A percentile compares a stretch with the other conserved stretches of the same genome.
Conservation (phyloP, 2,329 filamentous ascomycete genomes). For the Cladophialophora carrionii region DNA sequence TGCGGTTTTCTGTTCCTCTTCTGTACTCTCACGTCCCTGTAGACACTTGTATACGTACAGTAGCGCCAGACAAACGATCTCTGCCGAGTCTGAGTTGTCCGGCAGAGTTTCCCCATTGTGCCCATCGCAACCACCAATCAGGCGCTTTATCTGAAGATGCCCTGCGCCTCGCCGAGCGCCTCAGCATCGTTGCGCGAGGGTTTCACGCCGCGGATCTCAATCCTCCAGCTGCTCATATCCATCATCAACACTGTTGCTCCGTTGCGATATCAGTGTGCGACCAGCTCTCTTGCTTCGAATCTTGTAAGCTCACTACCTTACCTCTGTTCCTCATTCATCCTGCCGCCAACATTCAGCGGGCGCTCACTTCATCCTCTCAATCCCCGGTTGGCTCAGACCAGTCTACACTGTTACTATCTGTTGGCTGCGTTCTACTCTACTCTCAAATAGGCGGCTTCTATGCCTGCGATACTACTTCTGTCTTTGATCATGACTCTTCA, state of each 20-base stretch:
- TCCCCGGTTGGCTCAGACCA: slow-evolving; percentile 16
- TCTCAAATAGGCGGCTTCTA: slow-evolving; percentile 29
- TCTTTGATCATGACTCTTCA: slow-evolving; percentile 23
- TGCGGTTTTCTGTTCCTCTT: neutral
- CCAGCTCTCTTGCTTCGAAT: slow-evolving; percentile 25
- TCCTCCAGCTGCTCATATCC: slow-evolving; percentile 16
- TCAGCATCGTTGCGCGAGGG: slow-evolving; percentile 10
- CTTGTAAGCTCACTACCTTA: slow-evolving; percentile 33
- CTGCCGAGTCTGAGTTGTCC: neutral
- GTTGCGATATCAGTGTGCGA: slow-evolving; percentile 24
- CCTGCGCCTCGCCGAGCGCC: neutral
- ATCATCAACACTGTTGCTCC: slow-evolving; percentile 29
- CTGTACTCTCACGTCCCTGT: neutral
- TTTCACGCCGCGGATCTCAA: slow-evolving; percentile 23
- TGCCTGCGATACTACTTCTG: slow-evolving; percentile 29
- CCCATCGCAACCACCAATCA: slow-evolving; percentile 13
- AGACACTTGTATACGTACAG: neutral
- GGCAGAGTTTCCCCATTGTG: too few species aligned
- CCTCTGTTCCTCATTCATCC: slow-evolving; percentile 21
- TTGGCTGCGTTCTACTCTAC: slow-evolving; percentile 14
- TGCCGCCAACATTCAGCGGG: slow-evolving; percentile 15
- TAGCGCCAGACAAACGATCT: neutral
- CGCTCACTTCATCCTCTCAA: slow-evolving; percentile 20
- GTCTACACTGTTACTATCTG: slow-evolving; percentile 23
- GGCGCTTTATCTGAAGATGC: slow-evolving; percentile 5